phyloP scores from a whole-genome alignment of 2,329 filamentous ascomycete genomes.

The Phialophora chinensis region DNA sequence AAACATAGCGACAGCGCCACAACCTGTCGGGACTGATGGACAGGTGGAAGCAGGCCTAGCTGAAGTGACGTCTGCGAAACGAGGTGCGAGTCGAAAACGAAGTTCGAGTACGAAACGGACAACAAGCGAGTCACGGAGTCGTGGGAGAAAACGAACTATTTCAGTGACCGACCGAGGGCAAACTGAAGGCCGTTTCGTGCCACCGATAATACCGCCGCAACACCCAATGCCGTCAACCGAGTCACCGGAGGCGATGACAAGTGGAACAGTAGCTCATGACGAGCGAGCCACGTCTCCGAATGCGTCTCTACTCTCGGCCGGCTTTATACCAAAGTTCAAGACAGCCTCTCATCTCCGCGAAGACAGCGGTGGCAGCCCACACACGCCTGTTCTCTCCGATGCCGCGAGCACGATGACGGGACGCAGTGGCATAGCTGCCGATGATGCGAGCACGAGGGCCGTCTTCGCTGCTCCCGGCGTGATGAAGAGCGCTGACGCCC shows the following conservation, averaged over 20 bases:
- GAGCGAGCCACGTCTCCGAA: conserved; percentile 18
- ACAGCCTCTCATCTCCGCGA: conserved; percentile 35
- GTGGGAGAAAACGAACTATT: conserved; percentile 31
- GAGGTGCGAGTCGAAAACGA: conserved; percentile 11
- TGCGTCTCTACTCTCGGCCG: conserved; percentile 24
- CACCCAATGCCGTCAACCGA: not conserved
- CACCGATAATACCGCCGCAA: conserved; percentile 6
- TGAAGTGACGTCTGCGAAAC: conserved; percentile 2
- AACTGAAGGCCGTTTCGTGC: conserved; percentile 26
- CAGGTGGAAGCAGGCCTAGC: not conserved
- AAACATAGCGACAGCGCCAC: not conserved
- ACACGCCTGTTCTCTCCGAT: conserved; percentile 22
- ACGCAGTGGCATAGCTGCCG: conserved; percentile 23
- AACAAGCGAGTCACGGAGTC: conserved; percentile 17
- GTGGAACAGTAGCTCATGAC: conserved; percentile 1
- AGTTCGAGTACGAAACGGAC: conserved; percentile 25
- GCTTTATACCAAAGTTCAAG: conserved; percentile 37
- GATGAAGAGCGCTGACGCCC: conserved; percentile 11
- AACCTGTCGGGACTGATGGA: not conserved
- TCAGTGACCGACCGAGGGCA: conserved; percentile 37
- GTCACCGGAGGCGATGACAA: conserved; percentile 6
- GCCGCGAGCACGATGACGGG: conserved; percentile 34
- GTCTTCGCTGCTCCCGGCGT: conserved; percentile 38
- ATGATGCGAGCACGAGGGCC: conserved; percentile 37
- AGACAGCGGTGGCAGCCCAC: conserved; percentile 20